These are phyloP conservation scores for Rhizopogon salebrosus DNA, from an alignment of 768 basidiomycete genomes.

Conservation along the genomic window DNA sequence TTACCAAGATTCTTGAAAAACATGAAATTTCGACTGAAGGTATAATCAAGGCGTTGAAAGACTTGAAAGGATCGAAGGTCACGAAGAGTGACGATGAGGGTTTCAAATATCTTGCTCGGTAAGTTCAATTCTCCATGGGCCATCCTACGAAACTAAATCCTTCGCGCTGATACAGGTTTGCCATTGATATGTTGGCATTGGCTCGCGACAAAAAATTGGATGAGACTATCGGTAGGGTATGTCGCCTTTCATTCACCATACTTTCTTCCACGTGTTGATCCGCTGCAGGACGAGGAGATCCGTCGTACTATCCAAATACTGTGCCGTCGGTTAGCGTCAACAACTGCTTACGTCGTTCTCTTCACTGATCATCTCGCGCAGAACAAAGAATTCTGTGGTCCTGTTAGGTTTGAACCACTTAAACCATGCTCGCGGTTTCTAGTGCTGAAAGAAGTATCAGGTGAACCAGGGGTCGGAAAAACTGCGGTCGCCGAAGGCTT, in stretches of 20 bases:
- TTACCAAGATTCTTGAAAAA: not conserved
- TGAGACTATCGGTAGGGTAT: constrained; percentile 7
- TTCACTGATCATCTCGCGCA: not conserved
- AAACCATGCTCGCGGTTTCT: not conserved
- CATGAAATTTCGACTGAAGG: not conserved
- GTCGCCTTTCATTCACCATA: not conserved
- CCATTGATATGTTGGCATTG: constrained; percentile 6
- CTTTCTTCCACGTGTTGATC: too few species aligned
- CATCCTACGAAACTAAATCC: not conserved
- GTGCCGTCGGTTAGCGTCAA: constrained; percentile 2
- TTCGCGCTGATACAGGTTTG: not conserved
- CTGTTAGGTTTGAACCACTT: constrained; percentile 2
- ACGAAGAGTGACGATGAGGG: constrained; percentile 1
- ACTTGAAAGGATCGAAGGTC: not conserved
- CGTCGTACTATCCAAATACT: constrained; percentile 5
- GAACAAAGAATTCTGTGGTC: constrained; percentile 7
- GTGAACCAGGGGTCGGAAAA: constrained; percentile 8
- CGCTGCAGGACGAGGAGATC: constrained; percentile 8
- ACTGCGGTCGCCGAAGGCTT: constrained; percentile 6
- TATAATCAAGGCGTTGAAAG: not conserved
- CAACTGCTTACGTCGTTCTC: not conserved
- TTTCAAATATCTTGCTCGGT: constrained; percentile 4
- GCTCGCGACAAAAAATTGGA: constrained; percentile 2
- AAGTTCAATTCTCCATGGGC: not conserved
- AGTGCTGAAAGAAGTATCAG: not conserved